Evolutionary conservation across 2,329 filamentous ascomycete species (phyloP), one percentile per base, ranked within the genome.

Genomic region (Hypoxylon rubiginosum): DNA sequence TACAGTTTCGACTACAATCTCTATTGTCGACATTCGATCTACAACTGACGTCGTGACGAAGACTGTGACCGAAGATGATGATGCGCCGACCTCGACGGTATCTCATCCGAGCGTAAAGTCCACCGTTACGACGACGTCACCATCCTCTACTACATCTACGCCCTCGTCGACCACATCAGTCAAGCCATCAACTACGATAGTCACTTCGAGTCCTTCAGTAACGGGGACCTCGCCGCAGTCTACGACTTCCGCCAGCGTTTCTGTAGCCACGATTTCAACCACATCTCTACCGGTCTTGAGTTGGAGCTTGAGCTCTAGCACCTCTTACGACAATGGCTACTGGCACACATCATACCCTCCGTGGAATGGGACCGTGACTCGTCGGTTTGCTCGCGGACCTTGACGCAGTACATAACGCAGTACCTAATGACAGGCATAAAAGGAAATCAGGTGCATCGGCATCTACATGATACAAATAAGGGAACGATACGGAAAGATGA

Each of bases 301-400:
- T 26, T 70, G 58, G 67, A 58, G 24, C 34, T 67, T 54, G 59
- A 69, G 55, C 43, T 65, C 71, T 34, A 67, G 59, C 13, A 65
- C 67, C 21, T 77, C 76, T 11, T 76, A 79, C 43, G 82, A 84
- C 59, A 69, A 84, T 57, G 82, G 83, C 17, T 73, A 73, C 53
- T 84, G 83, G 83, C 81, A 82, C 62, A 82, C 82, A 3, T 78
- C 77, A 0, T 84, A 84, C 58, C 81, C 81, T 2, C 46, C 80
- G 0, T 83, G 80, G 80, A 84, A 83, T 64, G 77, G 73, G 55
- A 83, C 82, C 1, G 64, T 72, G 30, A 61, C 46, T 13, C 72
- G 61, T 32, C 72, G 71, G 17, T 72, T 70, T 48, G 61, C 58
- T 24, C 67, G 64, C 26, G 41, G 51, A 36, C 26, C 60, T 26